These are phyloP conservation scores for Trichoderma asperellum DNA, from an alignment of 2,329 filamentous ascomycete genomes.

Conservation along the genomic window DNA sequence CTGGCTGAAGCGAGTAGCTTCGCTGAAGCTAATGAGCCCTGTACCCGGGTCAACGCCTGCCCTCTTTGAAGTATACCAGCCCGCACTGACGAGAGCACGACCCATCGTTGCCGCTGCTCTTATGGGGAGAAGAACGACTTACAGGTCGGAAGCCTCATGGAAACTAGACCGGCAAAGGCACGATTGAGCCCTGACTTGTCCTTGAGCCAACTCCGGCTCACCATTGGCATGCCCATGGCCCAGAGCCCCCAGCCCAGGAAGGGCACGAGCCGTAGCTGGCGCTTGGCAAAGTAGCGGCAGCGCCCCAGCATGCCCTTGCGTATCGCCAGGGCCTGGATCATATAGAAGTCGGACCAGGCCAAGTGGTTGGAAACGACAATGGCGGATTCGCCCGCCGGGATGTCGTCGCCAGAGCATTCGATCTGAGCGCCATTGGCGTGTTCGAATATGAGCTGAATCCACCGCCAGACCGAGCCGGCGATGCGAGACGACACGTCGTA, in stretches of 20 bases:
- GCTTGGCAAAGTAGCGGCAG: conserved; percentile 66
- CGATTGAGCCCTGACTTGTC: conserved; percentile 60
- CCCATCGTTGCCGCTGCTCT: background rate
- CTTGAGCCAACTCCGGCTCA: conserved; percentile 61
- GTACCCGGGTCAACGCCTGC: conserved; percentile 1
- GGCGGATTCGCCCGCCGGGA: conserved; percentile 60
- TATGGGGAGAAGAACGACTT: conserved; percentile 37
- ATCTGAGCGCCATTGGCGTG: conserved; percentile 57
- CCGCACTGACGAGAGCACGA: background rate
- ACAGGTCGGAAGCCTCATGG: conserved; percentile 61
- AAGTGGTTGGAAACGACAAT: conserved; percentile 65
- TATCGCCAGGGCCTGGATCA: conserved; percentile 62
- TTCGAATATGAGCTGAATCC: conserved; percentile 62
- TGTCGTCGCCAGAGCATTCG: conserved; percentile 54
- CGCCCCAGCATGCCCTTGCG: conserved; percentile 61
- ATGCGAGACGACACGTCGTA: conserved; percentile 60
- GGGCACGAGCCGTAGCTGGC: conserved; percentile 60
- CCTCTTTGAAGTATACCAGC: too few species aligned
- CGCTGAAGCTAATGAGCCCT: conserved; percentile 69
- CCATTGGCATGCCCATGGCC: conserved; percentile 68
- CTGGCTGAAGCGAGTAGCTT: conserved; percentile 63
- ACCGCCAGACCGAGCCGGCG: conserved; percentile 59
- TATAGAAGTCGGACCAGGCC: conserved; percentile 66
- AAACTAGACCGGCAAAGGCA: conserved; percentile 59
- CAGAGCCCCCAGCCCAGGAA: conserved; percentile 67